phyloP scores from a whole-genome alignment of 2,329 filamentous ascomycete species.

The Diatrype stigma region DNA sequence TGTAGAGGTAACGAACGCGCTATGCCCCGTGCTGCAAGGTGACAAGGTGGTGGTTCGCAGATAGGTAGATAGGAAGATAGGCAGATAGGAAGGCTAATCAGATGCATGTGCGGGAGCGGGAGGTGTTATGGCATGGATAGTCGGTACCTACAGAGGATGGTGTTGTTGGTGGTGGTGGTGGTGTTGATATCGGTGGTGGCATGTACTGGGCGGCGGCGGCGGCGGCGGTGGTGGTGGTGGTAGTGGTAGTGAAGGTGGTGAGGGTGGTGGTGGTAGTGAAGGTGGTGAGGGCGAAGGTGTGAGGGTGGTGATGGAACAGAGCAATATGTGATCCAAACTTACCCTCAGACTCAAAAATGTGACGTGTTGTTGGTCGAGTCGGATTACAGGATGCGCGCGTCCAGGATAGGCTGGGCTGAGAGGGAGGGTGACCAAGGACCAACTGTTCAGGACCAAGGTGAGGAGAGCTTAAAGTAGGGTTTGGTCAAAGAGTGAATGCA shows the following conservation, averaged over 20 bases:
- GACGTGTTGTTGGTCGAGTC: background rate
- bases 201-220: too few species aligned
- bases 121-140: background rate
- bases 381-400: background rate
- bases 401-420: too few species aligned
- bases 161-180: background rate
- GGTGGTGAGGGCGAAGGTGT: constrained; percentile 8
- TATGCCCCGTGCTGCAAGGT: too few species aligned
- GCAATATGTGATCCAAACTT: constrained; percentile 18
- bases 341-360: constrained; percentile 7
- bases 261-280: constrained; percentile 11
- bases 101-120: too few species aligned
- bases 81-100: too few species aligned
- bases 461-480: background rate
- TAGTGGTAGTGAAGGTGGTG: too few species aligned
- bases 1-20: too few species aligned
- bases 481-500: background rate
- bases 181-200: background rate
- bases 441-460: too few species aligned
- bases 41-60: too few species aligned
- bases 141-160: background rate
- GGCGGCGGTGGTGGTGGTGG: too few species aligned
- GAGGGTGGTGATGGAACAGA: constrained; percentile 13
- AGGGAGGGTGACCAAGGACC: background rate
- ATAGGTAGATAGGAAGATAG: too few species aligned